Base-by-base conservation (phyloP, 192 early-diverging fungal species). In the Thoreauomyces humboldtii region DNA sequence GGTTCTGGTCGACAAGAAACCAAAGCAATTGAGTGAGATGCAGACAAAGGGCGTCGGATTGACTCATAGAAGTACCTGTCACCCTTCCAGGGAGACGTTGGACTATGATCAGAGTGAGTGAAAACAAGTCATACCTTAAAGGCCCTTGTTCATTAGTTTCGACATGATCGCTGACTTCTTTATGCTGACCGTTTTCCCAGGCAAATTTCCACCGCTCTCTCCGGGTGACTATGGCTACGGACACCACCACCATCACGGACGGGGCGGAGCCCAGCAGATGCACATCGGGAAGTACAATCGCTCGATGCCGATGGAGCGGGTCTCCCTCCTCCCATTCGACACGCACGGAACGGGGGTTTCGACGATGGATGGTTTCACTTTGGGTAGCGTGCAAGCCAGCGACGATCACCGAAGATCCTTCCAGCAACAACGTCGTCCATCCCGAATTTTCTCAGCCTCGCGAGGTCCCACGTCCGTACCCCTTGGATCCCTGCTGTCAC, bases 41-140 rank as follows among this genome's bases (percentile, higher is more conserved):
- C 36, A 53, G 21, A 71, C 68, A 27, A 44, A 67, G 35, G 73
- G 73, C 9, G 56, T 75, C 28, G 80, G 80, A 17, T 38, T 46
- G 27, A 82, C 80, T 21, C 80, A 82, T 65, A n/a, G 35, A 36
- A 73, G 71, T 55, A 50, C 61, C 7, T 82, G 80, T 53, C 80
- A 82, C 56, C 67, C 63, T 12, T 82, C 80, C 1, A 33, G 80
- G 14, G 80, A 82, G 36, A 69, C 72, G 6, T 50, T 81, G 12
- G 74, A 81, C 44, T 57, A 75, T 56, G 55, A 52, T 2, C 34
- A 68, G 5, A n/a, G 73, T 76, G 67, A 62, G 69, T 62, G 0
- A 52, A n/a, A n/a, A n/a, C n/a, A n/a, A n/a, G n/a, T n/a, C n/a
- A n/a, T n/a, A n/a, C n/a, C n/a, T n/a, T n/a, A n/a, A n/a, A n/a